phyloP scores from a whole-genome alignment of 2,329 filamentous ascomycete genomes.

The Pseudogymnoascus sp. region DNA sequence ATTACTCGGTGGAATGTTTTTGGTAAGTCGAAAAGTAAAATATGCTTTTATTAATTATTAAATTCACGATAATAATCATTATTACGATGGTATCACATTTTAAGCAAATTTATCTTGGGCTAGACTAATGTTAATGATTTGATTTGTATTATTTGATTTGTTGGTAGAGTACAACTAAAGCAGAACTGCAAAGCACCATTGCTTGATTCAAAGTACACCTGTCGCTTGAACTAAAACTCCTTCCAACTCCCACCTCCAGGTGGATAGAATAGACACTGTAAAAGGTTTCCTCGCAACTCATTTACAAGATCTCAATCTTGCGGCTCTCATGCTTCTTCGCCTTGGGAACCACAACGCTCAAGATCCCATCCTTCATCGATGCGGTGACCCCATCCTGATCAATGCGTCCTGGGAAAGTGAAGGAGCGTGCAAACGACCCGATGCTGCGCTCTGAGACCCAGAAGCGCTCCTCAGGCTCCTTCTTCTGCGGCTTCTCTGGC shows the following conservation, averaged over 20 bases:
- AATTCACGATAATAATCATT: background rate
- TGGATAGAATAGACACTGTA: background rate
- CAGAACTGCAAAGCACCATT: background rate
- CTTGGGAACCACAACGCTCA: conserved; percentile 55
- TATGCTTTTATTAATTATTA: background rate
- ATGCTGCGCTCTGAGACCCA: conserved; percentile 57
- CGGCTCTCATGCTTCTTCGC: conserved; percentile 46
- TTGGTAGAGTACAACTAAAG: background rate
- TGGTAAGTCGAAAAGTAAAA: too few species aligned
- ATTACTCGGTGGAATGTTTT: too few species aligned
- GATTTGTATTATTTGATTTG: conserved; percentile 1
- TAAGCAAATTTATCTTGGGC: background rate
- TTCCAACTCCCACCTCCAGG: background rate
- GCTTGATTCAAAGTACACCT: background rate
- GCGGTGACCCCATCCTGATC: conserved; percentile 52
- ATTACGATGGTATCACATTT: background rate
- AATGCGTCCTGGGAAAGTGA: conserved; percentile 54
- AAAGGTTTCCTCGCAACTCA: background rate
- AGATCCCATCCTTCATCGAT: conserved; percentile 51
- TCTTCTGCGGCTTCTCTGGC: conserved; percentile 26
- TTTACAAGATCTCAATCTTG: conserved; percentile 29
- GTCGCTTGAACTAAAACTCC: background rate
- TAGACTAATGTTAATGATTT: background rate
- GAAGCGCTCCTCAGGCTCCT: conserved; percentile 44
- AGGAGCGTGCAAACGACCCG: conserved; percentile 57